Base-by-base conservation (phyloP, 306 rosid species). In the Cucurbita argyrosperma region DNA sequence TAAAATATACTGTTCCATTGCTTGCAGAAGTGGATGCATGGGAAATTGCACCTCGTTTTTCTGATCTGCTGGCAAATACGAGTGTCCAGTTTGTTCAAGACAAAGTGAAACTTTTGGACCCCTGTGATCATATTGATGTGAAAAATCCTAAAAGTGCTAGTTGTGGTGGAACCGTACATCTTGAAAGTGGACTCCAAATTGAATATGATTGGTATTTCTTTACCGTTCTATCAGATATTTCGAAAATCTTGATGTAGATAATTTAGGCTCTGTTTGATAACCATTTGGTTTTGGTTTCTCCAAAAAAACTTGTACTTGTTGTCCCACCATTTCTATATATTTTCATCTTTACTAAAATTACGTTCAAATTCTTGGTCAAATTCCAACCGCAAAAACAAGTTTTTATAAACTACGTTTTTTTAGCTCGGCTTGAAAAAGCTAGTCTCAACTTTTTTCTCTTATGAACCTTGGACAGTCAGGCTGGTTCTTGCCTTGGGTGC, bases 401-500 rank as follows among this genome's bases (percentile, higher is more conserved):
- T 57, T 57, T 26, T 59, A 13, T 1, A 23, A 58, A 5, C 9
- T 2, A 5, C 18, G 6, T 12, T 59, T 59, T 59, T 59, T 30
- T 4, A 59, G 30, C 16, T 1, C 5, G 2, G 64, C 16, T 59
- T 59, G 56, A 47, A 3, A 23, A 23, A 46, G 18, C 1, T 68
- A 68, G 68, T 62, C 47, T 68, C 46, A 52, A 45, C 70, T 69
- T 76, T 49, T 53, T 72, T 83, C 80, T 80, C 26, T 14, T 65
- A 39, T 78, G 47, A 62, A 61, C 59, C 26, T 75, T 84, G 96
- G 92, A 83, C 96, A 91, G 92, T 89, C 92, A 91, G 97, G 98
- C 85, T 94, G 83, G 97, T 94, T 88, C 97, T 94, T 83, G 90
- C 98, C 75, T 82, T 90, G 86, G 97, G 98, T 71, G 94, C 98